Percentiles rank a stretch among this genome's conserved stretches.
Evolutionary conservation across 257 asterid species (phyloP).

Genomic region (Solanum tarapatanum): DNA sequence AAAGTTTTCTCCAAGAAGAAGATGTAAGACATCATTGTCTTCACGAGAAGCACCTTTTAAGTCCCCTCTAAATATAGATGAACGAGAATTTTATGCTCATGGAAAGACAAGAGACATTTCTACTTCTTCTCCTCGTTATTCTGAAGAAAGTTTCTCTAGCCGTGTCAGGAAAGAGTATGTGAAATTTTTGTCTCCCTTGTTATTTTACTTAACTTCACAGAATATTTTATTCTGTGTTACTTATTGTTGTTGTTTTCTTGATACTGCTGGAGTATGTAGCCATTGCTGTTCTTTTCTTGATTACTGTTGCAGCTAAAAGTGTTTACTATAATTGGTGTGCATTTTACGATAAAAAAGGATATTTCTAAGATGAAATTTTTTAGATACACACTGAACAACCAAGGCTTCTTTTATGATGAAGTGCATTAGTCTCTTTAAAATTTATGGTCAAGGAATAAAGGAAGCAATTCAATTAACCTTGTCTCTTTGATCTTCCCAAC

Average conservation of each 20-base stretch:
- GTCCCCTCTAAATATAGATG: conserved; percentile 27
- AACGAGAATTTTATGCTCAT: conserved; percentile 15
- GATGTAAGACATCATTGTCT: conserved; percentile 20
- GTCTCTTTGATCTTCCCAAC: not conserved
- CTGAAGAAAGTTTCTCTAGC: conserved; percentile 17
- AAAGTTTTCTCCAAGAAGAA: conserved; percentile 9
- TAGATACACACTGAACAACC: not conserved
- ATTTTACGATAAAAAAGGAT: not conserved
- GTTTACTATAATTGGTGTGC: not conserved
- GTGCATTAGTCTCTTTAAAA: not conserved
- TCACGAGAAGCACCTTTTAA: conserved; percentile 35
- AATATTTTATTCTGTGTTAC: not conserved
- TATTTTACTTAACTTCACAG: not conserved
- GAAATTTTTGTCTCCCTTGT: not conserved
- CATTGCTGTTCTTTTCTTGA: not conserved
- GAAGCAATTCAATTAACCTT: not conserved
- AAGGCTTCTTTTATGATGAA: not conserved
- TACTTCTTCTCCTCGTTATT: conserved; percentile 17
- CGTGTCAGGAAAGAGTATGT: conserved; percentile 33
- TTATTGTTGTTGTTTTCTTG: conserved; percentile 2
- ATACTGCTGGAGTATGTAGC: not conserved
- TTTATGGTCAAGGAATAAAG: not conserved
- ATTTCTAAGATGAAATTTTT: not conserved
- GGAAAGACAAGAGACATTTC: conserved; percentile 15
- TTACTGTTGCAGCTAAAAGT: not conserved